Evolutionary conservation across 1,284 basidiomycete species (phyloP), one percentile per base, ranked within the genome.

Genomic region (Inonotus hispidus): DNA sequence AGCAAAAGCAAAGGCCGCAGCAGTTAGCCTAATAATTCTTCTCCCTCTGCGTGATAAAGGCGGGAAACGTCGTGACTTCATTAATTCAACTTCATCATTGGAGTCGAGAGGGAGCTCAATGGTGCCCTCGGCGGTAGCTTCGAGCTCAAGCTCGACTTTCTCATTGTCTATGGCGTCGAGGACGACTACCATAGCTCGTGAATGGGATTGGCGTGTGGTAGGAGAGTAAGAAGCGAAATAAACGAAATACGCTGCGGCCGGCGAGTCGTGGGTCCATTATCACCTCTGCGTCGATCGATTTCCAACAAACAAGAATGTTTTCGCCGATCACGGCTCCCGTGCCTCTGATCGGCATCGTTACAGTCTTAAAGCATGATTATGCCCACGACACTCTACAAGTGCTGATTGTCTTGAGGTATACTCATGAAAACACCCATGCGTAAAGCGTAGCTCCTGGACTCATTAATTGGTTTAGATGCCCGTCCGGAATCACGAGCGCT

Each of bases 151-250:
- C 4, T 32, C 50, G 35, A 49, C 14, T 50, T 58, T 54, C 23
- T 59, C 57, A 35, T n/a, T 50, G n/a, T 62, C 45, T 49, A 59
- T 55, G 57, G 57, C 57, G 53, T 62, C 61, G 56, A 62, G 61
- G 3, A 62, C 53, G 56, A 62, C 61, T 29, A 62, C 61, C 61
- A 62, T 62, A 45, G 32, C 39, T 35, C 39, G 29, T 50, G 46
- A 50, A 38, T 2, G 11, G 13, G 39, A 29, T 23, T n/a, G 8
- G 56, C 2, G 32, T 49, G 23, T 16, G 58, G 37, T 47, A 10
- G 23, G 43, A 56, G 21, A 46, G 41, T 16, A 37, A 32, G 47
- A 21, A 14, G 4, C 23, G 21, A 23, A 21, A 29, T 13, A 3
- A 21, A 32, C n/a, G n/a, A 29, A 27, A 3, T 41, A 32, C n/a